A percentile compares a stretch with the other conserved stretches of the same genome.
phyloP scores from a whole-genome alignment of 306 rosid genomes.

The Arachis hypogaea region DNA sequence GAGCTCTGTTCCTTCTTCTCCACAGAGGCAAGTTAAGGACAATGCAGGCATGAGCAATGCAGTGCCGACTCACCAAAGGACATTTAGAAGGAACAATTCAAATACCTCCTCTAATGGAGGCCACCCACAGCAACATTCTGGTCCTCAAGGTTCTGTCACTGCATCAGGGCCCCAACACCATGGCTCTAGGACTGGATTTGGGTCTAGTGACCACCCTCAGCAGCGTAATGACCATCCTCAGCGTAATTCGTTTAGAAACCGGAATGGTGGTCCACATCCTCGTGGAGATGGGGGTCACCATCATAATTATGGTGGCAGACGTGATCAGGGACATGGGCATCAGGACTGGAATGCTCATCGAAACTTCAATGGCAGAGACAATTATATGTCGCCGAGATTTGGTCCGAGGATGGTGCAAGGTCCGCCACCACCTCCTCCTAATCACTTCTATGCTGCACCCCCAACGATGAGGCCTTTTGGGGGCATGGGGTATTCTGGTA shows the following conservation, averaged over 20 bases:
- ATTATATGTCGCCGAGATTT: slow-evolving; percentile 61
- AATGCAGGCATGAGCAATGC: slow-evolving; percentile 46
- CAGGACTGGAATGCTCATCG: slow-evolving; percentile 76
- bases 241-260: slow-evolving; percentile 55
- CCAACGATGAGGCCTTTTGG: slow-evolving; percentile 56
- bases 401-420: slow-evolving; percentile 47
- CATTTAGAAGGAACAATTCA: slow-evolving; percentile 53
- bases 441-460: slow-evolving; percentile 49
- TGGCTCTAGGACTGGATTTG: slow-evolving; percentile 57
- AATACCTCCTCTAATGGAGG: slow-evolving; percentile 63
- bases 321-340: slow-evolving; percentile 78
- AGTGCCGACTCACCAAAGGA: slow-evolving; percentile 47
- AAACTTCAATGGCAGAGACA: slow-evolving; percentile 62
- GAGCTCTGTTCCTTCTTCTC: slow-evolving; percentile 42
- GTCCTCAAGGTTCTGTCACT: slow-evolving; percentile 46
- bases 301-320: slow-evolving; percentile 66
- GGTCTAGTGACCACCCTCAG: slow-evolving; percentile 60
- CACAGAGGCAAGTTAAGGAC: slow-evolving; percentile 57
- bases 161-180: slow-evolving; percentile 47
- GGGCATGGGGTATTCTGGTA: slow-evolving; percentile 66
- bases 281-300: slow-evolving; percentile 76
- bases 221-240: slow-evolving; percentile 64
- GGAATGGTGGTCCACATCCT: slow-evolving; percentile 68
- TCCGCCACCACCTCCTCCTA: slow-evolving; percentile 51
- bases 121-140: slow-evolving; percentile 41